Base-by-base conservation (phyloP, 2,329 filamentous ascomycete genomes). In the Ophiostoma populinum region DNA sequence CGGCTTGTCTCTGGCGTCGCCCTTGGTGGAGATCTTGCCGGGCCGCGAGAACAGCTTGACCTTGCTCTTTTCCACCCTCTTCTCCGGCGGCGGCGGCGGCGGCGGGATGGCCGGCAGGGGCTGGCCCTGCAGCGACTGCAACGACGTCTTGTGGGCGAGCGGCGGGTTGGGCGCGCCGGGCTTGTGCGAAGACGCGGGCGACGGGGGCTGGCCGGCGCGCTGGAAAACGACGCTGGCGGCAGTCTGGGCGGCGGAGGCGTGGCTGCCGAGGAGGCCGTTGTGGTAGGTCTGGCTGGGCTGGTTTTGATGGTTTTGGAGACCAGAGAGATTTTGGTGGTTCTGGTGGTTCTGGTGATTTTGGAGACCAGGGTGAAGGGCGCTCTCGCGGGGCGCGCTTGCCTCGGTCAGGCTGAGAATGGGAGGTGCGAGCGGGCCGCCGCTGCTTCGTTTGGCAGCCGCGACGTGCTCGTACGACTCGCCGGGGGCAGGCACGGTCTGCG, bases 31-130 rank as follows among this genome's bases (percentile, higher is more conserved):
- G 46, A 83, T 80, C 55, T 77, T 83, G 48, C 78, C 77, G 1
- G 79, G 79, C 34, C 80, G 69, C 6, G 76, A 81, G 50, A 86
- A 86, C 19, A 87, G 62, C 58, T 87, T 87, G 51, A 81, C 78
- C 55, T 83, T 85, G 41, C 74, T 74, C 54, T 81, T 80, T 46
- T 81, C 75, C 19, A 68, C 61, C 46, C 70, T 69, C 51, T 79
- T 75, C 44, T 79, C 74, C 3, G 62, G 55, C 29, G 52, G 53
- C 20, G 55, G 62, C 12, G 49, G 51, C 7, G 51, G 50, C 16
- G 55, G 55, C 16, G 50, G 61, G 16, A 51, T 53, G 22, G 54
- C 42, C 43, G 34, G 45, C 42, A 42, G 47, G 4, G 34, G 12
- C n/a, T 38, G 35, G 17, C 28, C 40, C 20, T 47, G 40, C n/a